Percentiles rank a stretch among this genome's conserved stretches.
These are phyloP conservation scores for Trichoderma cornu-damae DNA, from an alignment of 2,329 filamentous ascomycete species.

Conservation along the genomic window DNA sequence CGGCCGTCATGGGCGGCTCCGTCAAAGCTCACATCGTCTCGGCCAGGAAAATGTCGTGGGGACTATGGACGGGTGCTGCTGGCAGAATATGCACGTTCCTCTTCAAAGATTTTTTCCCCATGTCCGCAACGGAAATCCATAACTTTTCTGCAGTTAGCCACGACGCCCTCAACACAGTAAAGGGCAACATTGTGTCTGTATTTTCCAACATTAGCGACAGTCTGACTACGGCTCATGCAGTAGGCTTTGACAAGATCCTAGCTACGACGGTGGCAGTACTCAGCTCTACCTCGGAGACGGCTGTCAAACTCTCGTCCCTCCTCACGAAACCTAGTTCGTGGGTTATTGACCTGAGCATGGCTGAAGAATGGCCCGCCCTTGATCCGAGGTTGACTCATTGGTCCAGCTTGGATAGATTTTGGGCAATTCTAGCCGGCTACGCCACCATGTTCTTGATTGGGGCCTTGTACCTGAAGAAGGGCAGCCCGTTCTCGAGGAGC, in stretches of 20 bases:
- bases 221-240: constrained; percentile 42
- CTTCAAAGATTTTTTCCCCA: constrained; percentile 45
- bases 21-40: constrained; percentile 29
- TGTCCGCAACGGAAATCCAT: constrained; percentile 60
- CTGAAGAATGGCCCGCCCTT: constrained; percentile 36
- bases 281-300: constrained; percentile 21
- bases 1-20: constrained; percentile 32
- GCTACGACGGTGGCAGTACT: not conserved
- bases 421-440: constrained; percentile 78
- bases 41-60: constrained; percentile 39
- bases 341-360: constrained; percentile 52
- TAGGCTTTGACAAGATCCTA: constrained; percentile 34
- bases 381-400: constrained; percentile 62
- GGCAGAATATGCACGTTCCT: constrained; percentile 48
- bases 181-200: constrained; percentile 44
- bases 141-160: constrained; percentile 74
- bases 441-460: constrained; percentile 67
- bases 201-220: constrained; percentile 37
- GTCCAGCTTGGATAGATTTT: constrained; percentile 59
- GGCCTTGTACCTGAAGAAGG: constrained; percentile 71
- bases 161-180: constrained; percentile 58
- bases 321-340: constrained; percentile 49
- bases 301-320: constrained; percentile 23
- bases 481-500: constrained; percentile 59
- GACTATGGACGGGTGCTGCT: constrained; percentile 39